phyloP scores from a whole-genome alignment of 164 flowering plant species.

The Nelumbo lutea region DNA sequence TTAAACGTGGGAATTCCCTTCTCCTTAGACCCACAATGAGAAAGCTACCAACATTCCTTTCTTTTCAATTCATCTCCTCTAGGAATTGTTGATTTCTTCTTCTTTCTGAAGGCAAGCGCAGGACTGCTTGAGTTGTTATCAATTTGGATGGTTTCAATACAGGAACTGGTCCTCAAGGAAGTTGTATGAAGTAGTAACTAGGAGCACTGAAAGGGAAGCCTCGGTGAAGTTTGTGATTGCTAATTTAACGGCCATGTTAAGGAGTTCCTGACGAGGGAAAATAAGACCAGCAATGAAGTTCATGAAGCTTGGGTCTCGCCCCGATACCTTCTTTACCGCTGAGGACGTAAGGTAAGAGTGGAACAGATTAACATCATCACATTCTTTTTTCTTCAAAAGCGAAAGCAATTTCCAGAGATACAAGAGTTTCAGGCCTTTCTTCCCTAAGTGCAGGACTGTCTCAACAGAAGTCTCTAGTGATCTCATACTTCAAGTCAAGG shows the following conservation, averaged over 20 bases:
- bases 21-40: neutral
- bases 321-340: conserved; percentile 82
- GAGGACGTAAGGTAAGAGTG: conserved; percentile 73
- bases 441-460: conserved; percentile 52
- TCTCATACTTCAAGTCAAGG: conserved; percentile 76
- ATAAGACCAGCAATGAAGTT: conserved; percentile 69
- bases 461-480: conserved; percentile 89
- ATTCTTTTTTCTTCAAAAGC: neutral
- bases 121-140: neutral
- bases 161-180: conserved; percentile 9
- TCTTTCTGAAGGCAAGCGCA: neutral
- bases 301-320: conserved; percentile 95
- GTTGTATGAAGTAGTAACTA: neutral
- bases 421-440: neutral
- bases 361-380: neutral
- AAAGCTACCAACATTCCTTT: neutral
- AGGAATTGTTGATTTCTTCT: neutral
- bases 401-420: neutral
- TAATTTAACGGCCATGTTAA: conserved; percentile 5
- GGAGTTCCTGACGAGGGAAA: conserved; percentile 5
- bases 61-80: neutral
- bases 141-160: neutral
- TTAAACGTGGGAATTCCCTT: conserved; percentile 13
- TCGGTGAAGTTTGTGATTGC: conserved; percentile 11
- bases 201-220: conserved; percentile 5